phyloP scores from a whole-genome alignment of 1,139 yeast genomes.

The Taiozyma sp. region DNA sequence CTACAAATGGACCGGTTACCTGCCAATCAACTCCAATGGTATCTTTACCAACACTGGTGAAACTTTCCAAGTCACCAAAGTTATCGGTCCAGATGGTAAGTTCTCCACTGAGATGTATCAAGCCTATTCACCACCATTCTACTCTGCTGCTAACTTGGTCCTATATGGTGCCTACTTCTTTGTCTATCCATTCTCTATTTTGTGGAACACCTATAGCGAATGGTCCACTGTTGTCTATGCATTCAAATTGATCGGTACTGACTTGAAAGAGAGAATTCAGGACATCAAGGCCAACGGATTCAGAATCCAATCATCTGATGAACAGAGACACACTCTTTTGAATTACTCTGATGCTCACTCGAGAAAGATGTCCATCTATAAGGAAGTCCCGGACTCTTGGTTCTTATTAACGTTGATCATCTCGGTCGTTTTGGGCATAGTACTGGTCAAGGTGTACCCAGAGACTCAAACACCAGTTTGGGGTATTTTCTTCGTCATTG shows the following conservation, averaged over 20 bases:
- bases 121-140: slow-evolving; percentile 51
- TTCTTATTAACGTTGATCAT: slow-evolving; percentile 43
- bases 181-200: slow-evolving; percentile 50
- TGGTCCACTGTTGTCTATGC: slow-evolving; percentile 21
- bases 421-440: slow-evolving; percentile 45
- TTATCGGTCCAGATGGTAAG: background rate
- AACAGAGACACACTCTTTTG: background rate
- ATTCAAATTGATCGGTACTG: background rate
- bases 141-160: slow-evolving; percentile 52
- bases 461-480: slow-evolving; percentile 38
- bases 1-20: slow-evolving; percentile 44
- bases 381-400: slow-evolving; percentile 64
- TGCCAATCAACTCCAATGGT: slow-evolving; percentile 41
- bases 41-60: slow-evolving; percentile 43
- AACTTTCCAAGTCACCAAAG: slow-evolving; percentile 28
- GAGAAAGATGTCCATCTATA: slow-evolving; percentile 48
- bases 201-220: slow-evolving; percentile 35
- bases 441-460: slow-evolving; percentile 43
- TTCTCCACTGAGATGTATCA: slow-evolving; percentile 30
- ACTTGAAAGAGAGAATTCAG: background rate
- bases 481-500: slow-evolving; percentile 55
- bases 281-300: background rate
- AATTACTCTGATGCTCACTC: slow-evolving; percentile 45
- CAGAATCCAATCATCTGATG: background rate
- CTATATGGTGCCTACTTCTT: slow-evolving; percentile 55